phyloP scores from a whole-genome alignment of 345 rosid genomes.

The Lepidium sativum region DNA sequence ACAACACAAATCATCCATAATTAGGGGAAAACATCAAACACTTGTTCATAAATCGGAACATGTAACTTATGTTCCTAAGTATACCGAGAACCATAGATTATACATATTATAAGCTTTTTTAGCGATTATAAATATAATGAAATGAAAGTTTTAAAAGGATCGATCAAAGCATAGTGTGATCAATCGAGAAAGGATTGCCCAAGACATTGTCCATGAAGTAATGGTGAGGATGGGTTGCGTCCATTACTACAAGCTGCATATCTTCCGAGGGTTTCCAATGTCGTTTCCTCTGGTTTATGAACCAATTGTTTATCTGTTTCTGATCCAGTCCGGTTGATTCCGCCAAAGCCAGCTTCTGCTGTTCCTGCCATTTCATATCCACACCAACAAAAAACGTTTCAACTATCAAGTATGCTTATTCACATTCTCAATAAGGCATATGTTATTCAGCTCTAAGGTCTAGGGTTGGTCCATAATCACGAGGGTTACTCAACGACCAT shows the following conservation, averaged over 20 bases:
- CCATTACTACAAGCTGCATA: slow-evolving; percentile 92
- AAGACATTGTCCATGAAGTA: slow-evolving; percentile 65
- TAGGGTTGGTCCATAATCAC: background rate
- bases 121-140: slow-evolving; percentile 11
- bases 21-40: background rate
- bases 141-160: background rate
- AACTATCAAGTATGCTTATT: background rate
- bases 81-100: slow-evolving; percentile 22
- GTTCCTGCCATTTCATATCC: slow-evolving; percentile 48
- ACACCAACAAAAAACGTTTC: background rate
- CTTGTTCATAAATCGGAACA: slow-evolving; percentile 23
- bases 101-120: slow-evolving; percentile 26
- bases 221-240: slow-evolving; percentile 61
- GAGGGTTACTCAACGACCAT: too few relatives aligned
- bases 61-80: slow-evolving; percentile 19
- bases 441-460: background rate
- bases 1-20: slow-evolving; percentile 12
- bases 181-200: slow-evolving; percentile 80
- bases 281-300: slow-evolving; percentile 96
- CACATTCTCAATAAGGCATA: background rate
- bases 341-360: slow-evolving; percentile 81
- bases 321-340: slow-evolving; percentile 89
- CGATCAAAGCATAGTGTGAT: slow-evolving; percentile 44
- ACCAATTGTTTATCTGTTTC: slow-evolving; percentile 99
- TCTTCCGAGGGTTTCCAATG: slow-evolving; percentile 99